Conservation (phyloP, 2,329 filamentous ascomycete species). For the Aureobasidium sp. region DNA sequence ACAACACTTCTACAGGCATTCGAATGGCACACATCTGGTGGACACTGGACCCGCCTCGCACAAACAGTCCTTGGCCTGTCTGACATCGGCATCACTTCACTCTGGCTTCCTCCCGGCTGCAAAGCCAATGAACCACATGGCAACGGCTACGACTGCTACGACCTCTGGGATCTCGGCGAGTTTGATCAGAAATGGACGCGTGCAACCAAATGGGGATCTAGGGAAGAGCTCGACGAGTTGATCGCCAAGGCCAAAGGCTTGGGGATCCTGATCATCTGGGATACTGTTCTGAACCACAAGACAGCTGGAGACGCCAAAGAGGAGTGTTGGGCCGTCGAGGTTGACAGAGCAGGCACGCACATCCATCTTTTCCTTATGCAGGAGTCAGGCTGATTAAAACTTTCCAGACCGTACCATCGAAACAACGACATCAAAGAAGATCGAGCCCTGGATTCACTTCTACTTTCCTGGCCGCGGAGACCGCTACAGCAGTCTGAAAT, state of each 20-base stretch:
- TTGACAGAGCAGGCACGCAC: constrained; percentile 39
- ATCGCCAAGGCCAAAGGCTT: constrained; percentile 42
- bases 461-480: constrained; percentile 54
- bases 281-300: constrained; percentile 66
- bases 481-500: constrained; percentile 54
- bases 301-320: constrained; percentile 60
- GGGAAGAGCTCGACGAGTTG: constrained; percentile 51
- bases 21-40: constrained; percentile 61
- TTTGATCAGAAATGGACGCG: constrained; percentile 60
- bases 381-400: constrained; percentile 21
- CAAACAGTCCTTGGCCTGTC: constrained; percentile 22
- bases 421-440: constrained; percentile 49
- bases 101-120: constrained; percentile 65
- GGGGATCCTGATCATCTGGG: constrained; percentile 56
- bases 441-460: constrained; percentile 61
- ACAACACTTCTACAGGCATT: constrained; percentile 59
- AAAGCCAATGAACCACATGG: constrained; percentile 55
- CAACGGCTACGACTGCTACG: constrained; percentile 58
- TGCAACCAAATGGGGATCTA: constrained; percentile 61
- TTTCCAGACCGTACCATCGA: constrained; percentile 46
- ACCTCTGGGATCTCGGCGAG: constrained; percentile 61
- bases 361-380: not conserved
- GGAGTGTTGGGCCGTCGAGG: constrained; percentile 54
- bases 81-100: constrained; percentile 50
- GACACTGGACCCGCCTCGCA: constrained; percentile 25